phyloP scores from a whole-genome alignment of 306 rosid genomes.

The Corylus avellana region DNA sequence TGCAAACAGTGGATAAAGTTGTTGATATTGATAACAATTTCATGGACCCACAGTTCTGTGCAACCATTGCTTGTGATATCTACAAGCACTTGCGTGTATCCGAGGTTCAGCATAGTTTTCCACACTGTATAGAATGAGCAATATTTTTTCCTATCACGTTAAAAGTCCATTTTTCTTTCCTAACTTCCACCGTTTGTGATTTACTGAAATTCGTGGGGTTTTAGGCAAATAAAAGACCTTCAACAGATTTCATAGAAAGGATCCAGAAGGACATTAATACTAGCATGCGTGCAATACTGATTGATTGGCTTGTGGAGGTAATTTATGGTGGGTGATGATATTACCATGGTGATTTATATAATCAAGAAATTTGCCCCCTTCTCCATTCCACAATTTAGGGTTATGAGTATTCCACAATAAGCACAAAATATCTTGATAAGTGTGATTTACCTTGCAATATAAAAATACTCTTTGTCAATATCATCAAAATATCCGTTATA shows the following conservation, averaged over 20 bases:
- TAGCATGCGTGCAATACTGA: conserved; percentile 83
- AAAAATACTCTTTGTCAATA: background rate
- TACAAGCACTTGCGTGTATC: conserved; percentile 48
- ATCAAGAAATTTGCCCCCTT: conserved; percentile 6
- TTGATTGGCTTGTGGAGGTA: conserved; percentile 97
- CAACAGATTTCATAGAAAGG: conserved; percentile 76
- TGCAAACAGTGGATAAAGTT: conserved; percentile 30
- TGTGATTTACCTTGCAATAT: conserved; percentile 3
- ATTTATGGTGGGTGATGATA: conserved; percentile 16
- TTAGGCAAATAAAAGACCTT: conserved; percentile 86
- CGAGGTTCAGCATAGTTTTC: conserved; percentile 45
- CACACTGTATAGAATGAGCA: conserved; percentile 30
- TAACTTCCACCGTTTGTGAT: background rate
- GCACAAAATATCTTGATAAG: background rate
- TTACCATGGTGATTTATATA: conserved; percentile 5
- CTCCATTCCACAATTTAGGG: background rate
- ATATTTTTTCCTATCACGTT: conserved; percentile 11
- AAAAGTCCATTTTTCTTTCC: background rate
- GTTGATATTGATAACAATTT: conserved; percentile 42
- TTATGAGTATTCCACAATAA: background rate
- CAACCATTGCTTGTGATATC: conserved; percentile 48
- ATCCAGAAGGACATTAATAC: conserved; percentile 78
- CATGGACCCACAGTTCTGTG: conserved; percentile 49
- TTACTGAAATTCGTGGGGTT: conserved; percentile 24
- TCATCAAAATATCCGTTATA: background rate